phyloP scores from a whole-genome alignment of 352 stramenopile genomes.

The Phytophthora crassamura region DNA sequence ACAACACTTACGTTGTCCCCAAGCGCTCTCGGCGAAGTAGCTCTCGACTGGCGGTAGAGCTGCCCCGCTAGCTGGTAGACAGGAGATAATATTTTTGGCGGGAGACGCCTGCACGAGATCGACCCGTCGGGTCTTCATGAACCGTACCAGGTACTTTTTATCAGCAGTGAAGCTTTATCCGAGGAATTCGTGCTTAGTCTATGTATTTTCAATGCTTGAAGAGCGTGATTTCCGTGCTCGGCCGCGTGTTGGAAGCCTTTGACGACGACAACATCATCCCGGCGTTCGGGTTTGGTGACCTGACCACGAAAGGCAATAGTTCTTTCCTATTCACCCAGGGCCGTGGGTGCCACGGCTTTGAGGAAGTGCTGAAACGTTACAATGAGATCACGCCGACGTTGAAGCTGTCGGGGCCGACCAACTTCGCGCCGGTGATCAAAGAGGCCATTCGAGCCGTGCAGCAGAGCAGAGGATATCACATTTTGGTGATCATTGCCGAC shows the following conservation, averaged over 20 bases:
- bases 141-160: slow-evolving; percentile 63
- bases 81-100: slow-evolving; percentile 62
- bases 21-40: no score
- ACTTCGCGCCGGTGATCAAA: slow-evolving; percentile 77
- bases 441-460: slow-evolving; percentile 57
- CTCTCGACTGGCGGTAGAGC: no score
- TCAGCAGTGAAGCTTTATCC: neutral
- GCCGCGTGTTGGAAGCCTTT: slow-evolving; percentile 68
- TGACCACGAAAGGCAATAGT: slow-evolving; percentile 51
- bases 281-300: slow-evolving; percentile 72
- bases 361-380: no score
- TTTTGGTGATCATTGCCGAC: slow-evolving; percentile 81
- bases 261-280: slow-evolving; percentile 89
- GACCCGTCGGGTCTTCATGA: slow-evolving; percentile 57
- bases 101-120: slow-evolving; percentile 68
- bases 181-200: neutral
- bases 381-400: slow-evolving; percentile 63
- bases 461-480: slow-evolving; percentile 67
- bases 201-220: slow-evolving; percentile 4
- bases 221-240: slow-evolving; percentile 76
- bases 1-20: no score
- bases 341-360: slow-evolving; percentile 55
- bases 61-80: slow-evolving; percentile 76
- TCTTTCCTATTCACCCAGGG: slow-evolving; percentile 52
- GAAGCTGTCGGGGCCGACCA: slow-evolving; percentile 75